Conservation (phyloP, 352 stramenopile genomes). For the Globisporangium spiculum region DNA sequence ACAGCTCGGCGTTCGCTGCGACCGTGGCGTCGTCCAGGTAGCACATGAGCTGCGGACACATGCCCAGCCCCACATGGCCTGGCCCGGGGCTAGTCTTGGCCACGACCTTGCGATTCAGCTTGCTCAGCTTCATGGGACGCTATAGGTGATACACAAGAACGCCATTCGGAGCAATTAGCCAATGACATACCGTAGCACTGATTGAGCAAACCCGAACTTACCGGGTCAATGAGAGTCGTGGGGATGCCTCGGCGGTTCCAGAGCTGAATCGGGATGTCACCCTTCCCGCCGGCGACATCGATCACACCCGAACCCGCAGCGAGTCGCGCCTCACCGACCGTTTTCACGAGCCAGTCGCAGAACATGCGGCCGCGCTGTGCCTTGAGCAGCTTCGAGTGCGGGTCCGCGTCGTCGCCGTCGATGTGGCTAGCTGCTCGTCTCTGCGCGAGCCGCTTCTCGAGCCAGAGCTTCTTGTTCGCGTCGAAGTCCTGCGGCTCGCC, state of each 20-base stretch:
- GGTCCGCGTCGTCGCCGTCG: conserved; percentile 54
- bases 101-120: conserved; percentile 69
- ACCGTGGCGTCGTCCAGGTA: conserved; percentile 60
- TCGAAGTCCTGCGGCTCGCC: conserved; percentile 57
- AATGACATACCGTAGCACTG: too few species aligned
- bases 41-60: conserved; percentile 53
- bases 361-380: conserved; percentile 72
- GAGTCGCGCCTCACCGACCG: conserved; percentile 44
- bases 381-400: conserved; percentile 71
- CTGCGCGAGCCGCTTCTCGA: conserved; percentile 61
- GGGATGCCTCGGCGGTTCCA: conserved; percentile 74
- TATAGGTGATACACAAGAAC: conserved; percentile 14
- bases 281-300: conserved; percentile 88
- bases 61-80: conserved; percentile 25
- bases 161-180: too few species aligned
- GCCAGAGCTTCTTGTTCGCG: conserved; percentile 61
- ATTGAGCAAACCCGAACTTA: conserved; percentile 20
- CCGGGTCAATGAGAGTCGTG: conserved; percentile 84
- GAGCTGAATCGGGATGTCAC: conserved; percentile 83
- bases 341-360: conserved; percentile 77
- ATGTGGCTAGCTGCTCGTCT: conserved; percentile 51
- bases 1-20: conserved; percentile 44
- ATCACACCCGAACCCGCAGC: conserved; percentile 63
- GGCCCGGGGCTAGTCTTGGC: conserved; percentile 24
- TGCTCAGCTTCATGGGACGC: conserved; percentile 77